These are phyloP conservation scores for Euryodendron excelsum DNA, from an alignment of 148 eudicot genomes.

Conservation along the genomic window DNA sequence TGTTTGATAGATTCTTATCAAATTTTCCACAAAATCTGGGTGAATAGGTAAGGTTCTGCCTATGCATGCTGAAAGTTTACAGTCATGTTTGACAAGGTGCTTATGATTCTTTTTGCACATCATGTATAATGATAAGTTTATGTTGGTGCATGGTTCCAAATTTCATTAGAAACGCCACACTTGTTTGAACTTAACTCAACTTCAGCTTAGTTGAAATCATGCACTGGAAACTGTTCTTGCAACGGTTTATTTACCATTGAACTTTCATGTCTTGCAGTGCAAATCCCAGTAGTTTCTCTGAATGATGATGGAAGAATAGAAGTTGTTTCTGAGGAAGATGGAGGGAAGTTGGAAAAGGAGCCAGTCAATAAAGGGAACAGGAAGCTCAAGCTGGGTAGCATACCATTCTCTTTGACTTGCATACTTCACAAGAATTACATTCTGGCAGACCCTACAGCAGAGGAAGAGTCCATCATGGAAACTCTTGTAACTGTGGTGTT, in stretches of 20 bases:
- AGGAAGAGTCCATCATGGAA: slow-evolving; percentile 86
- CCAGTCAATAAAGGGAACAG: slow-evolving; percentile 76
- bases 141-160: background rate
- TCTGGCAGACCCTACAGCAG: slow-evolving; percentile 86
- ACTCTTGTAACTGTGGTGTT: slow-evolving; percentile 73
- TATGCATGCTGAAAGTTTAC: background rate
- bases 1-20: background rate
- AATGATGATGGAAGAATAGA: slow-evolving; percentile 86
- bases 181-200: background rate
- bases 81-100: background rate
- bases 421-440: slow-evolving; percentile 76
- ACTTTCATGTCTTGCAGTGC: slow-evolving; percentile 50
- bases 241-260: background rate
- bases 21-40: background rate
- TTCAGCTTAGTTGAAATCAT: background rate
- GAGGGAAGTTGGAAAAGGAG: slow-evolving; percentile 52
- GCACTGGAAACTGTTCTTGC: background rate
- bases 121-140: background rate
- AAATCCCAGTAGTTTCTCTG: slow-evolving; percentile 76
- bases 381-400: slow-evolving; percentile 56
- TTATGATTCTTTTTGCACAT: background rate
- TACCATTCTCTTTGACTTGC: slow-evolving; percentile 76
- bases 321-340: slow-evolving; percentile 55
- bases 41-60: background rate
- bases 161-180: background rate